These are phyloP conservation scores for Herpotrichia juniperi DNA, from an alignment of 2,329 filamentous ascomycete genomes.

Conservation along the genomic window DNA sequence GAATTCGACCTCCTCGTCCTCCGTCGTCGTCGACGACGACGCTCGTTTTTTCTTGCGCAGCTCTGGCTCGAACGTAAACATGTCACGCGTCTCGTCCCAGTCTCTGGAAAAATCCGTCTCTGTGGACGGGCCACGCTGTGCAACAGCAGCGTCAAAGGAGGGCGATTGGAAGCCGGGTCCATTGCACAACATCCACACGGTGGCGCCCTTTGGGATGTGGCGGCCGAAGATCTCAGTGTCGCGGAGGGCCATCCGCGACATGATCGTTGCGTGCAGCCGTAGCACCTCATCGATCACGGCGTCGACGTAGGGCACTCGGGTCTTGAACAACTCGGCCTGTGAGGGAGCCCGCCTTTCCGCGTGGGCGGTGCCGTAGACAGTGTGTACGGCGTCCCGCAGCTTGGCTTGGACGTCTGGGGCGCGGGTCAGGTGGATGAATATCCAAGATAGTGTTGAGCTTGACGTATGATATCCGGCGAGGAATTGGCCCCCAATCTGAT, in stretches of 20 bases:
- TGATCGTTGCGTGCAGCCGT: conserved; percentile 37
- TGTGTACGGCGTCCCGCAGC: conserved; percentile 6
- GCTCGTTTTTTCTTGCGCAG: conserved; percentile 12
- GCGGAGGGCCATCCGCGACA: conserved; percentile 37
- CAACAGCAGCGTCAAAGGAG: neutral
- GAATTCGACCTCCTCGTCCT: conserved; percentile 10
- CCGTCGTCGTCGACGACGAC: neutral
- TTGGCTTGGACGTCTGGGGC: conserved; percentile 1
- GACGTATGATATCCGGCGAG: conserved; percentile 13
- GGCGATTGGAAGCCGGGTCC: conserved; percentile 21
- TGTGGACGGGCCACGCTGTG: neutral
- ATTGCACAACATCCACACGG: conserved; percentile 38
- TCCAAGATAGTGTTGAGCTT: conserved; percentile 9
- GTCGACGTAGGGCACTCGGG: conserved; percentile 45
- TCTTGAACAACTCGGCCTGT: conserved; percentile 3
- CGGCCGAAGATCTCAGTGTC: conserved; percentile 52
- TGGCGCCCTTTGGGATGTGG: conserved; percentile 47
- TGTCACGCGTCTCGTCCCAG: neutral
- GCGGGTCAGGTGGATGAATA: conserved; percentile 10
- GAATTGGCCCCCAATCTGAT: conserved; percentile 9
- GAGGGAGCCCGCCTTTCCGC: conserved; percentile 8
- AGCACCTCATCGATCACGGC: conserved; percentile 50
- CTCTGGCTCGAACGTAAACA: conserved; percentile 12
- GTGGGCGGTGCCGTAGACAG: neutral
- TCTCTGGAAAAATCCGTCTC: neutral